Evolutionary conservation across 1,284 basidiomycete genomes (phyloP), one percentile per base, ranked within the genome.

Genomic region (Quambalaria eucalypti): DNA sequence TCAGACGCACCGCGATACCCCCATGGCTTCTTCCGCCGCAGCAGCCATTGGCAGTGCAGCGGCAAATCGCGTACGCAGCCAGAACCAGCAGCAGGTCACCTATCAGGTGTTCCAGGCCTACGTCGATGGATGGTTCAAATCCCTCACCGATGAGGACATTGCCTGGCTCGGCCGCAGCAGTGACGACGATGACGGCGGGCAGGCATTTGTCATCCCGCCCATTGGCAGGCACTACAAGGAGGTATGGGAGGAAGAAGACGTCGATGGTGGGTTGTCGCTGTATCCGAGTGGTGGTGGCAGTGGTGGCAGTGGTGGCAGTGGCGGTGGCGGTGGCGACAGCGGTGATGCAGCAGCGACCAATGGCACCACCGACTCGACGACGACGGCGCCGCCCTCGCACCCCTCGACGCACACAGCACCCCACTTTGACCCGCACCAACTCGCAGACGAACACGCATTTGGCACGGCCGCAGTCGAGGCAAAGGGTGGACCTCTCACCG

Each of bases 231-330:
- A 92, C 77, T 97, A 95, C 71, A 80, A 83, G 26, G 87, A 92
- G 52, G 80, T 86, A 1, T 96, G 92, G 91, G 89, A 90, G 60
- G 89, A 93, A 62, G 86, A 90, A 72, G 92, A 96, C 74, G 80
- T 80, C 5, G 39, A 33, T 46, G 44, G 52, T 2, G 46, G 38
- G 28, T 19, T 21, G 29, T 38, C 12, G 29, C 52, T 52, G 38
- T 48, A 14, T n/a, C n/a, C n/a, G n/a, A n/a, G n/a, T 36, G 31
- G 31, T 8, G 42, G 8, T 25, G 42, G 42, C 8, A 8, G 14
- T 8, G n/a, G 8, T n/a, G 8, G 21, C 48, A 9, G 19, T n/a
- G n/a, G n/a, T n/a, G n/a, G n/a, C n/a, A n/a, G n/a, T n/a, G n/a
- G n/a, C n/a, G n/a, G n/a, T n/a, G n/a, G n/a, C n/a, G n/a, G n/a